Evolutionary conservation across 73 alveolate genomes (phyloP), one percentile per base, ranked within the genome.

Genomic region (Paramecium tetraurelia): DNA sequence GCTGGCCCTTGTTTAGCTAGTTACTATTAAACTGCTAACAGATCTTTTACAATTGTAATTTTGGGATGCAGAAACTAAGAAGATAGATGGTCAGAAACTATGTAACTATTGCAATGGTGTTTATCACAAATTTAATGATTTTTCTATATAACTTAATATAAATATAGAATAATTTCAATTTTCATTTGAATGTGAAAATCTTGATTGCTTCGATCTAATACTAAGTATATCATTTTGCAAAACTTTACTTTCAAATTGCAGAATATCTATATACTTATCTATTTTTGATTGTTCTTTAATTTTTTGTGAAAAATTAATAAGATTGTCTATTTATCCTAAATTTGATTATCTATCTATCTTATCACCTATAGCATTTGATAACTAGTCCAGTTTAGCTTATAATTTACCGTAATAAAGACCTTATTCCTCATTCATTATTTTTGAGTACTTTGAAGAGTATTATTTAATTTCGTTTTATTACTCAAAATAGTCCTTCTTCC

Each of bases 1-100:
- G 96, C 96, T 20, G 96, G 96, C 7, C 94, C 95, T 33, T 90
- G 95, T 58, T 69, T 93, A 33, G 89, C 93, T 20, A 70, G 94
- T 41, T 88, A 83, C 59, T 93, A 90, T 58, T n/a, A 35, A 24
- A n/a, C 59, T 22, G 38, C 84, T 33, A 71, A 46, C 14, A 21
- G 84, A 27, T 33, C 93, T 21, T 59, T 80, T 40, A 92, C 93
- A 18, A 84, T 92, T 18, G 86, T 85, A 3, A 70, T 93, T 3
- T 85, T 93, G 8, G 92, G 93, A 18, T 80, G 94, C 20, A 46
- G 88, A 58, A 92, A 90, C 38, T 44, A 80, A 36, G 96, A 93
- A 84, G 90, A 92, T 57, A 71, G 96, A 85, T 93, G 96, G 95
- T 40, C 63, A 12, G 96, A 93, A 77, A 70, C 94, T 22, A 50